Base-by-base conservation (phyloP, 495 filamentous ascomycete species). In the Pseudomonodictys pantanalensis region DNA sequence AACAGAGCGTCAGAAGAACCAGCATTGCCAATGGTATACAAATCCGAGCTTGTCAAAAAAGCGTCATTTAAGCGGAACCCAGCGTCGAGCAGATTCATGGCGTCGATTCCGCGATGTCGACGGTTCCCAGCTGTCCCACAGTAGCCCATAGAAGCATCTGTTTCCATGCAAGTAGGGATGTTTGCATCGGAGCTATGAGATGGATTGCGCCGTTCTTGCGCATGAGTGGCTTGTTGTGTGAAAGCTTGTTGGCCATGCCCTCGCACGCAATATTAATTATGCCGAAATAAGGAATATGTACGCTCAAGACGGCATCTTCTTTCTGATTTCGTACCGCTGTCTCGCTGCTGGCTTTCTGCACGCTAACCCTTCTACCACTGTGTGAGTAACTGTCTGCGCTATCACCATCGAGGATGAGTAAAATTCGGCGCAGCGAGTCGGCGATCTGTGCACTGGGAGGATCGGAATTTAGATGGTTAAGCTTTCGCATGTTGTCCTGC, bases 221-320 rank as follows among this genome's bases (percentile, higher is more conserved):
- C 3, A 17, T 43, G 2, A 26, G 61, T 55, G 25, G 56, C 26
- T 3, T 35, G 32, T 38, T 20, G 50, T 56, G 25, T 33, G 18
- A 23, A 43, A 56, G 10, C 52, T 49, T 51, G 3, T 48, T 58
- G 45, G 28, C 28, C 17, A 60, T 41, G 30, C 53, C 61, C 55
- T 68, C 52, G 26, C 62, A 60, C 15, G 68, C 56, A 47, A 71
- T 68, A 29, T 61, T 65, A 38, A 71, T 56, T 17, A 62, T 56
- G 45, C 71, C 73, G 58, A 75, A 64, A 50, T 75, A 77, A 18
- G 72, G 75, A 38, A 76, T 71, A 32, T 62, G 64, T 38, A 73
- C 61, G 54, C 33, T 64, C 32, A 67, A 24, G 23, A 60, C 63
- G 32, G 35, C 59, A 10, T 55, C 62, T 8, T 46, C 46, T 33